A percentile compares a stretch with the other conserved stretches of the same genome.
phyloP scores from a whole-genome alignment of 305 asterid species.

The Rubia balearica region DNA sequence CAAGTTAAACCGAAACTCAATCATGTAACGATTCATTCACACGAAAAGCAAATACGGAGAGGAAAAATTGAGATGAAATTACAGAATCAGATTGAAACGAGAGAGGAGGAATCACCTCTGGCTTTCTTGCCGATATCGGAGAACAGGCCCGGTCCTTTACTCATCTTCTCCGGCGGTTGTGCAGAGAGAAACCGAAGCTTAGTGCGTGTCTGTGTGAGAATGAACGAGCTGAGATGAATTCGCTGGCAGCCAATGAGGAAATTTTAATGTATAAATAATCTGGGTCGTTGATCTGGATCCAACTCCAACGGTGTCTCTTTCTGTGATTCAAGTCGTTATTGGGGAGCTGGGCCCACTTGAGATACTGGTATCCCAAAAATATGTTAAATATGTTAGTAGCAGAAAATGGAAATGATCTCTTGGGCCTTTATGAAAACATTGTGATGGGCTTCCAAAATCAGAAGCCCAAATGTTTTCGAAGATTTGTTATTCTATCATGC shows the following conservation, averaged over 20 bases:
- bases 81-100: background rate
- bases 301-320: constrained; percentile 8
- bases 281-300: constrained; percentile 6
- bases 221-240: constrained; percentile 5
- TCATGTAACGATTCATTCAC: background rate
- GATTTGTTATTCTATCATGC: no score
- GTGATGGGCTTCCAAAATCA: background rate
- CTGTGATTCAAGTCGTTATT: background rate
- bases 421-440: background rate
- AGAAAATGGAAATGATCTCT: background rate
- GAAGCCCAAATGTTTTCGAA: no score
- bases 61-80: background rate
- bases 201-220: background rate
- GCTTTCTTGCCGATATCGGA: constrained; percentile 89
- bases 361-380: background rate
- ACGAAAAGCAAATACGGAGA: background rate
- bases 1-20: background rate
- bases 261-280: background rate
- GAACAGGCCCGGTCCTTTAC: constrained; percentile 92
- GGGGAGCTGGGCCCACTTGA: background rate
- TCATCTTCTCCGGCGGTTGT: constrained; percentile 41
- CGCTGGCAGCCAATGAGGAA: background rate
- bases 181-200: constrained; percentile 1
- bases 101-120: constrained; percentile 44
- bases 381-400: no score